Evolutionary conservation across 805 yeast genomes (phyloP), one percentile per base, ranked within the genome.

Genomic region (Candida maltosa): DNA sequence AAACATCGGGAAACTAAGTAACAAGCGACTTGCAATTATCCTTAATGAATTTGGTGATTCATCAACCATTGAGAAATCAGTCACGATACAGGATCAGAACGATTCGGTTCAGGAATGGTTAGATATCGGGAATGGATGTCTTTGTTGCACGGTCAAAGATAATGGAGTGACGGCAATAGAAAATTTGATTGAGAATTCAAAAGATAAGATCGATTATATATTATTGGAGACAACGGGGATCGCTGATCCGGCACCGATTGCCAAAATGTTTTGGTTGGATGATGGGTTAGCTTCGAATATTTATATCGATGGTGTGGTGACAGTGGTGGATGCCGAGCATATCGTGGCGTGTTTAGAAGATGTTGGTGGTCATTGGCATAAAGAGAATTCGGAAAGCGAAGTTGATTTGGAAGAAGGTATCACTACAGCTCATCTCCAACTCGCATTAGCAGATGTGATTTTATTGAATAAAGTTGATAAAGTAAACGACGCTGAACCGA

Each of bases 171-270:
- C 83, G 27, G 98, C 98, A 0, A 88, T 93, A 35, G 98, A 93
- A 56, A 76, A 86, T 38, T 73, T 93, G 47, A 80, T 91, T 41
- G 81, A 78, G 20, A 73, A 80, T 34, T 73, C 81, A 21, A 82
- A 80, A 5, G 81, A 77, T 21, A 73, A 73, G 34, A 88, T 91
- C 34, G 98, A 93, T 58, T 84, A 91, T 52, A 88, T 93, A n/a
- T 56, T 93, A 16, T 64, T 93, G 35, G 98, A 93, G 54, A 93
- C 98, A 0, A 87, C 96, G 0, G 98, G 98, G 0, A 73, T 93
- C 11, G 98, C 98, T 0, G 97, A 93, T 53, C 98, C 98, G 0
- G 97, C 89, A 0, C 97, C 97, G 0, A 87, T 93, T 18, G 96
- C 97, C 4, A 77, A 80, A 44, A 91, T 91, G 96, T 93, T 93